Base-by-base conservation (phyloP, 371 early-diverging fungal species). In the Mucor sp. region DNA sequence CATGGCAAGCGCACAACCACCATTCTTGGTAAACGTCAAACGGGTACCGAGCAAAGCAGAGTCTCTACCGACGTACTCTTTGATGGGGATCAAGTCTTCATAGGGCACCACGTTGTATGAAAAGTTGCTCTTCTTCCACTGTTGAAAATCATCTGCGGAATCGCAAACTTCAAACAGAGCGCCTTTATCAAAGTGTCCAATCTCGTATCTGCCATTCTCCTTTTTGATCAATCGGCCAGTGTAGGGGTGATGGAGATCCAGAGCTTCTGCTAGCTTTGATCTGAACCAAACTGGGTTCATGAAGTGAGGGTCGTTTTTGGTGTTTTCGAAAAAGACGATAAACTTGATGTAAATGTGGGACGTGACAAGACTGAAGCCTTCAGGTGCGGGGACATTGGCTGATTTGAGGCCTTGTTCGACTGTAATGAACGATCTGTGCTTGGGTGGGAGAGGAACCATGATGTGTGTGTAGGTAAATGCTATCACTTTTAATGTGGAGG, bases 371-470 rank as follows among this genome's bases (percentile, higher is more conserved):
- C 66, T 65, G 28, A 70, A 44, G 2, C 70, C 70, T 28, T 58
- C 39, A 0, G 70, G 70, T 5, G 64, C 47, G n/a, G 70, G 62
- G 17, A 70, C 44, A 14, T 39, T 30, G 19, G 56, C 9, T 15
- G 61, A 33, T 17, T 35, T n/a, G 7, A 66, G 37, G 2, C 65
- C 62, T 23, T 23, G 11, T 3, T 41, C 37, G 14, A 43, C 27
- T 21, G 44, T 43, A 6, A 70, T 50, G 12, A 65, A 70, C 28
- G 61, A 50, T n/a, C 66, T 65, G 8, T 58, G 25, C 19, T 62
- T 65, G 15, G 70, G 70, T 8, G 70, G 70, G 19, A 70, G 8
- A 15, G 65, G 62, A 9, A 63, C 63, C 70, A 70, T 69, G 56
- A 25, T 55, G 25, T 55, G 30, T 55, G 7, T 48, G 12, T 35